A percentile compares a stretch with the other conserved stretches of the same genome.
Evolutionary conservation across 805 yeast genomes (phyloP).

Genomic region (Suhomyces prunicola): DNA sequence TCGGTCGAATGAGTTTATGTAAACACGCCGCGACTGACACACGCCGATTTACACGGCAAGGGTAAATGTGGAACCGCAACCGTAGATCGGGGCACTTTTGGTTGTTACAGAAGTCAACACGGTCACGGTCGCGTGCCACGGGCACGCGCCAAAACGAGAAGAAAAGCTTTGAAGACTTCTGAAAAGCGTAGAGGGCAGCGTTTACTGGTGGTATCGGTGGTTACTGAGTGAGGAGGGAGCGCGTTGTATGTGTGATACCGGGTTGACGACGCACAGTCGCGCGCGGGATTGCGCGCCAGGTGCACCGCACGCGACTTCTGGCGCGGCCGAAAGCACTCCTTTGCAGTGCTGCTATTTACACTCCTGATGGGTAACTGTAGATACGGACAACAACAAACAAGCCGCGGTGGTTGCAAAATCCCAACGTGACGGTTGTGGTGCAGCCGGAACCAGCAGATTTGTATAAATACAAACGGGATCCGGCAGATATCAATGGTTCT

Average conservation of each 20-base stretch:
- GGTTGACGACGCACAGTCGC: not conserved
- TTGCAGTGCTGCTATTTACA: slow-evolving; percentile 6
- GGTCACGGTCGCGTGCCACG: not conserved
- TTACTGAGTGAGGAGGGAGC: not conserved
- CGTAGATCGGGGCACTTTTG: not conserved
- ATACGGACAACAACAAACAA: slow-evolving; percentile 1
- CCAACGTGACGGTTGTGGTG: not conserved
- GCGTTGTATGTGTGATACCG: not conserved
- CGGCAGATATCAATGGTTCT: not conserved
- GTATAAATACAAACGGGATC: not conserved
- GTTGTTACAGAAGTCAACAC: not conserved
- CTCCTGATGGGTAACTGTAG: slow-evolving; percentile 6
- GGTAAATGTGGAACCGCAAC: not conserved
- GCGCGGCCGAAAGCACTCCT: slow-evolving; percentile 2
- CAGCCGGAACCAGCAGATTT: not conserved
- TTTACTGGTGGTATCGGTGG: not conserved
- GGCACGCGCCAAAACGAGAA: not conserved
- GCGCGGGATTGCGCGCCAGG: not conserved
- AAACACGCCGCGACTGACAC: too few species aligned
- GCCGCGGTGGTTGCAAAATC: not conserved
- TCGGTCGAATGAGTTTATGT: too few species aligned
- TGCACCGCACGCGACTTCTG: slow-evolving; percentile 5
- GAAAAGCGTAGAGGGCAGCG: too few species aligned
- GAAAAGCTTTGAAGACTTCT: too few species aligned
- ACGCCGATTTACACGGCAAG: not conserved